Conservation (phyloP, 495 filamentous ascomycete genomes). For the Penicillium alfredii region DNA sequence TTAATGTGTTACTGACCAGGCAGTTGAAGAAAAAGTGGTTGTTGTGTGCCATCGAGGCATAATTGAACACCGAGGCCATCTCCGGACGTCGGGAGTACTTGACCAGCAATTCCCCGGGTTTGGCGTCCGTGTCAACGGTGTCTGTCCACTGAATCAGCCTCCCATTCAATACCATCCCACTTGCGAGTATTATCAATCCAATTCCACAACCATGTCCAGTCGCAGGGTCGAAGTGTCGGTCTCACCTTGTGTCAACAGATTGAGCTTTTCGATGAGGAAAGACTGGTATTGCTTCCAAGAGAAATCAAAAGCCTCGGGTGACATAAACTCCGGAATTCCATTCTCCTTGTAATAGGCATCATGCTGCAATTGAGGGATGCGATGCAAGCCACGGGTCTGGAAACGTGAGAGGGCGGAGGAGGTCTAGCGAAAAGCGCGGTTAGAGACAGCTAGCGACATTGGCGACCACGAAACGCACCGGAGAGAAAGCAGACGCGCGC, state of each 20-base stretch:
- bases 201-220: conserved; percentile 2
- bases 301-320: conserved; percentile 58
- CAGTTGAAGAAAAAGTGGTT: conserved; percentile 91
- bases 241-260: conserved; percentile 66
- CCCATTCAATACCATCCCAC: too few species aligned
- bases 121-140: conserved; percentile 51
- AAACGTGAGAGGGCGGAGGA: conserved; percentile 37
- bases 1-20: conserved; percentile 39
- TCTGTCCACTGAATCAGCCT: too few species aligned
- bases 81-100: conserved; percentile 70
- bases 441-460: conserved; percentile 13
- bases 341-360: conserved; percentile 44
- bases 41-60: conserved; percentile 93
- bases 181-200: too few species aligned
- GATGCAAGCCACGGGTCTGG: conserved; percentile 46
- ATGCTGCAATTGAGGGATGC: conserved; percentile 54
- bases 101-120: conserved; percentile 63
- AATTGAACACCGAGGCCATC: conserved; percentile 79
- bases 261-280: conserved; percentile 66
- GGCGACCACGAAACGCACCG: conserved; percentile 20
- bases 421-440: conserved; percentile 27
- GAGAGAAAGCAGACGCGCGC: conserved; percentile 34
- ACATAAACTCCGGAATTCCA: conserved; percentile 64
- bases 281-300: conserved; percentile 81
- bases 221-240: conserved; percentile 6